A percentile compares a stretch with the other conserved stretches of the same genome.
phyloP scores from a whole-genome alignment of 768 basidiomycete genomes.

The Fomitopsis serialis region DNA sequence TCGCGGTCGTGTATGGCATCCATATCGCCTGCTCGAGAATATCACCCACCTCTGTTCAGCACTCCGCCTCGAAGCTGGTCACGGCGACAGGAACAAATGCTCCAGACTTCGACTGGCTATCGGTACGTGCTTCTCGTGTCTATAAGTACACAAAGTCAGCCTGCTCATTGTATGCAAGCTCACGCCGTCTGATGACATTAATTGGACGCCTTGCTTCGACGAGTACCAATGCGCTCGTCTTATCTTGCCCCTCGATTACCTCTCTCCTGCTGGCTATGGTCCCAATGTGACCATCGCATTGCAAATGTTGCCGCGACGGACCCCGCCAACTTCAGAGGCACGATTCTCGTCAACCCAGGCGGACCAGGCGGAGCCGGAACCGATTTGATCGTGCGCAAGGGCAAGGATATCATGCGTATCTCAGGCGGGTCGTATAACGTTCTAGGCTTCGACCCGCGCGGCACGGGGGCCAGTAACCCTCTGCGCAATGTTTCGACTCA shows the following conservation, averaged over 20 bases:
- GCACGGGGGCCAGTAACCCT: slow-evolving; percentile 15
- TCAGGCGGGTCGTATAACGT: slow-evolving; percentile 13
- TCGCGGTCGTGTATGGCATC: no score
- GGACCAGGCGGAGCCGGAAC: slow-evolving; percentile 10
- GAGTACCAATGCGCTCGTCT: slow-evolving; percentile 12
- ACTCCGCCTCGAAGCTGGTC: no score
- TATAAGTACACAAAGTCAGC: no score
- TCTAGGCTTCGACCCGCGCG: slow-evolving; percentile 18
- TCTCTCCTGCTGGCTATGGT: not conserved
- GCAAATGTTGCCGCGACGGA: slow-evolving; percentile 4
- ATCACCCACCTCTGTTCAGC: no score
- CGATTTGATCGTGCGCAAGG: slow-evolving; percentile 1
- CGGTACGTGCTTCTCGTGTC: not conserved
- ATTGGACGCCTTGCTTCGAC: slow-evolving; percentile 10
- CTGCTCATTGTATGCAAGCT: not conserved
- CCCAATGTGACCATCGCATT: slow-evolving; percentile 8
- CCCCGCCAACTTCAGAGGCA: slow-evolving; percentile 1
- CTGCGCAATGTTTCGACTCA: slow-evolving; percentile 9
- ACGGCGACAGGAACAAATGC: no score
- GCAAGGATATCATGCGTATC: slow-evolving; percentile 6
- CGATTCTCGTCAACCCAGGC: slow-evolving; percentile 10
- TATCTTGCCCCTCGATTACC: slow-evolving; percentile 9
- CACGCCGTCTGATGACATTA: slow-evolving; percentile 3
- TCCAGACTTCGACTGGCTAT: slow-evolving; percentile 1
- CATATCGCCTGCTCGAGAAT: no score